Evolutionary conservation across 2,329 filamentous ascomycete genomes (phyloP).

Genomic region (Fusarium pseudonygamai): DNA sequence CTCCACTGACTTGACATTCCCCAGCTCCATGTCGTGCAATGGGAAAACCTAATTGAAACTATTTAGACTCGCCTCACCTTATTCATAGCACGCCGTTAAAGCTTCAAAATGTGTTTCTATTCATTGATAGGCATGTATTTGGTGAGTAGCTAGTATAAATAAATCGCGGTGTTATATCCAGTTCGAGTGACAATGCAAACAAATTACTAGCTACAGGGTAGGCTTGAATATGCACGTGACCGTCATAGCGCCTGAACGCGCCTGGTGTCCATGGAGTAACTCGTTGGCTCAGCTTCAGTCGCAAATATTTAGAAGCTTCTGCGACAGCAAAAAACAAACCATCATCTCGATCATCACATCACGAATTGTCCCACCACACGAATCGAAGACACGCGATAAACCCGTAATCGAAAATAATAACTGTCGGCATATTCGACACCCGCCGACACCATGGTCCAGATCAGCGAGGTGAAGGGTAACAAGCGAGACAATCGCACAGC

Average conservation of each 20-base stretch:
- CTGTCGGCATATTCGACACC: constrained; percentile 34
- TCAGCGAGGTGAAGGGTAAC: constrained; percentile 94
- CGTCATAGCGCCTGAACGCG: constrained; percentile 38
- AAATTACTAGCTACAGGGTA: constrained; percentile 17
- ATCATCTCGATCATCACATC: constrained; percentile 9
- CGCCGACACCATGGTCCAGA: constrained; percentile 76
- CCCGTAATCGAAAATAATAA: background rate
- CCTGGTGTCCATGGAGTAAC: constrained; percentile 33
- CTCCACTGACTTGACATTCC: background rate
- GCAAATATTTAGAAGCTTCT: constrained; percentile 48
- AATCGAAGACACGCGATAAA: constrained; percentile 7
- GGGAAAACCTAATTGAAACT: background rate
- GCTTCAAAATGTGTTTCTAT: too few relatives aligned
- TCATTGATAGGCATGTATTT: background rate
- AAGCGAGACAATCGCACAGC: constrained; percentile 95
- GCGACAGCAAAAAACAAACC: constrained; percentile 30
- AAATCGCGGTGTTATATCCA: background rate
- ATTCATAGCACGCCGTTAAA: background rate
- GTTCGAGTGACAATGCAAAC: background rate
- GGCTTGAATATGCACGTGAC: constrained; percentile 41
- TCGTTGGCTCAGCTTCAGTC: constrained; percentile 44
- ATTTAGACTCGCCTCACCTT: background rate
- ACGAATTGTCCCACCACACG: constrained; percentile 8
- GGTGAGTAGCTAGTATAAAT: background rate
- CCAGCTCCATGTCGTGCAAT: background rate